Percentiles rank a stretch among this genome's conserved stretches.
phyloP scores from a whole-genome alignment of 306 rosid genomes.

The Psophocarpus tetragonolobus region DNA sequence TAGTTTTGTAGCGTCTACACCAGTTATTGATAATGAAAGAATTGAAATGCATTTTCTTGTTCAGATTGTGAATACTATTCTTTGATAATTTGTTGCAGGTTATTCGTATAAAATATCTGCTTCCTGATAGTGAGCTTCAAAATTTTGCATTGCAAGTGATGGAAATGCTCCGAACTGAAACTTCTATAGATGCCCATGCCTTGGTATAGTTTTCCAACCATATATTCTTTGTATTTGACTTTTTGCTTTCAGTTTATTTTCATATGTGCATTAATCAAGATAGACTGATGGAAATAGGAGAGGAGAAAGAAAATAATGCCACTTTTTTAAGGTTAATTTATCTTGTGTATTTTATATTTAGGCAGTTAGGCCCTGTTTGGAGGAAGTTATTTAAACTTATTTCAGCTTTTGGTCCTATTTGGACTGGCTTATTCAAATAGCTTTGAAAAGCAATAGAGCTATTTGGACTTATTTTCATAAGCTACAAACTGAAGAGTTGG shows the following conservation, averaged over 20 bases:
- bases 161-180: constrained; percentile 80
- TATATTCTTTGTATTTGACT: neutral
- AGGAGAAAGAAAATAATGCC: neutral
- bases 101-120: constrained; percentile 76
- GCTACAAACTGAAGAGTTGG: neutral
- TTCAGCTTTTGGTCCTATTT: neutral
- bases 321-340: neutral
- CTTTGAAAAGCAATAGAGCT: neutral
- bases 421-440: neutral
- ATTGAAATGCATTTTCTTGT: constrained; percentile 15
- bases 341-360: neutral
- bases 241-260: constrained; percentile 1
- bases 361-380: neutral
- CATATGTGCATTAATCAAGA: constrained; percentile 6
- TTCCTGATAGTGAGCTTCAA: constrained; percentile 90
- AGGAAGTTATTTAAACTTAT: neutral
- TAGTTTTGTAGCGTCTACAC: constrained; percentile 5
- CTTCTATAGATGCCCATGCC: constrained; percentile 78
- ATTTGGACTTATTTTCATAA: neutral
- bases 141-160: constrained; percentile 72
- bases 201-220: constrained; percentile 58
- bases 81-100: constrained; percentile 59
- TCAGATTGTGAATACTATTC: constrained; percentile 31
- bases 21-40: neutral
- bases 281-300: constrained; percentile 5